A percentile compares a stretch with the other conserved stretches of the same genome.
These are phyloP conservation scores for Peronospora destructor DNA, from an alignment of 352 stramenopile species.

Conservation along the genomic window DNA sequence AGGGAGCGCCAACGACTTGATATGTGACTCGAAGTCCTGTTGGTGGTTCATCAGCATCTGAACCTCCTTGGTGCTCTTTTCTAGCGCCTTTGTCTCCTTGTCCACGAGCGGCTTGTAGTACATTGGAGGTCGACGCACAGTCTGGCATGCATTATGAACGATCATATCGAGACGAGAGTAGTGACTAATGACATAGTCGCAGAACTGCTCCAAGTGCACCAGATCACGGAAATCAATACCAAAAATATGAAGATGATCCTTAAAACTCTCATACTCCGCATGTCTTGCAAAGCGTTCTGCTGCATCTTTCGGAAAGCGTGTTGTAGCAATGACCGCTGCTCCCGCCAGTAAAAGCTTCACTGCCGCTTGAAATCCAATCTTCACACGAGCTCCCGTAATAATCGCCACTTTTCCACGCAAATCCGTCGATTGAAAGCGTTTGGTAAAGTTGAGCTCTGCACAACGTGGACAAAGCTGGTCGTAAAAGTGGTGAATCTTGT, in stretches of 20 bases:
- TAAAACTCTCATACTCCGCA: conserved; percentile 90
- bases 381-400: conserved; percentile 93
- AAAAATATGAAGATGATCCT: conserved; percentile 91
- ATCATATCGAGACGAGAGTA: conserved; percentile 93
- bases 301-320: conserved; percentile 91
- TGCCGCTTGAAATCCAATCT: conserved; percentile 94
- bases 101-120: conserved; percentile 92
- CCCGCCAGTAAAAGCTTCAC: conserved; percentile 91
- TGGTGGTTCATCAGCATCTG: conserved; percentile 76
- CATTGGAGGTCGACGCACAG: conserved; percentile 87
- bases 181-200: conserved; percentile 73
- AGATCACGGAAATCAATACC: conserved; percentile 95
- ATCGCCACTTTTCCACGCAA: conserved; percentile 88
- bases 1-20: conserved; percentile 54
- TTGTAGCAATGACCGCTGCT: conserved; percentile 92
- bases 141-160: conserved; percentile 98
- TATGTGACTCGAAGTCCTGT: conserved; percentile 61
- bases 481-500: conserved; percentile 94
- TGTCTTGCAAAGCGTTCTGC: conserved; percentile 87
- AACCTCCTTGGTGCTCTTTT: conserved; percentile 42
- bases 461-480: conserved; percentile 93
- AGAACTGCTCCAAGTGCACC: conserved; percentile 92
- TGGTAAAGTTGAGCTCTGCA: conserved; percentile 91
- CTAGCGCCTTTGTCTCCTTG: conserved; percentile 70
- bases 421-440: conserved; percentile 89